Evolutionary conservation across 495 filamentous ascomycete species (phyloP), one percentile per base, ranked within the genome.

Genomic region (Achaetomiella virescens): DNA sequence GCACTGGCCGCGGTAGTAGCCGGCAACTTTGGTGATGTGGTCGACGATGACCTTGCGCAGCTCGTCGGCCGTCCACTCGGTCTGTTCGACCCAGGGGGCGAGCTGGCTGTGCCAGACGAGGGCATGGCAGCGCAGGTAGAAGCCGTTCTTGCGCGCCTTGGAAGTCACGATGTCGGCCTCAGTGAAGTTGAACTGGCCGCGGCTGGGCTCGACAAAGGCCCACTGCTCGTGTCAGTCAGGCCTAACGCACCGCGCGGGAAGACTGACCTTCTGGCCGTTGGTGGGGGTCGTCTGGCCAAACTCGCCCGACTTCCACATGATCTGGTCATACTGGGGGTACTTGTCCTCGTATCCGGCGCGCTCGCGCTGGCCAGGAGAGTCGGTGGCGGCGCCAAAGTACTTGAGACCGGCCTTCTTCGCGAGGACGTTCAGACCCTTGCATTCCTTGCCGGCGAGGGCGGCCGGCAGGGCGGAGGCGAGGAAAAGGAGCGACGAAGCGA

Each of bases 21-120:
- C 73, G 6, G 75, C 81, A 3, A 81, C 77, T 20, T 66, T 65
- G 17, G 69, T 72, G 54, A 86, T 73, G 66, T 86, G 83, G 54
- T 72, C 73, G 52, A 75, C 72, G 59, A 85, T 66, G n/a, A 73
- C 73, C 6, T 69, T 66, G 24, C 72, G 72, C 1, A 86, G 70
- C 9, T 72, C 78, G 7, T 63, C 74, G 31, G 75, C 74, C 9
- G 75, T 81, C 77, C 80, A 84, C 21, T 69, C 70, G 10, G 73
- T 75, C 17, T 66, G 68, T 38, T 72, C 74, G 21, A 82, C 78
- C 79, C 80, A 84, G 48, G 61, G 71, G 4, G 83, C 77, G 14
- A 86, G 71, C 62, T 86, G 80, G 41, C 66, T 70, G 60, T 84
- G 75, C 83, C 83, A 86, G 25, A 84, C 79, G 21, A 84, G 69